These are phyloP conservation scores for Hydnum rufescens DNA, from an alignment of 768 basidiomycete genomes.

Conservation along the genomic window DNA sequence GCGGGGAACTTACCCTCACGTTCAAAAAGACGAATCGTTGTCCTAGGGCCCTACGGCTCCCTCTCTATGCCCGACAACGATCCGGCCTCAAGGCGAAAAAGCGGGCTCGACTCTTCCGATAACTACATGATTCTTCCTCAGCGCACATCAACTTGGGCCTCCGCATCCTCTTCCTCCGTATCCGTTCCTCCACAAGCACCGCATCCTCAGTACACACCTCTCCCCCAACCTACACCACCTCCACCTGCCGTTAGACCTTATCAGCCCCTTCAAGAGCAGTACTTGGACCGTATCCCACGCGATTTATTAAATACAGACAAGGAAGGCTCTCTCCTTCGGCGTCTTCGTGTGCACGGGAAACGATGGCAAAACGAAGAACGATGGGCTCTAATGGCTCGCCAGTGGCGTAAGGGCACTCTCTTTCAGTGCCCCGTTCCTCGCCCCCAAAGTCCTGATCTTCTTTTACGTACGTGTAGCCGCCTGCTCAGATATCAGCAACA, in stretches of 20 bases:
- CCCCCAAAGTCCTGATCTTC: background rate
- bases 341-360: background rate
- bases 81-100: too few species aligned
- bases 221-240: background rate
- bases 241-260: background rate
- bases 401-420: background rate
- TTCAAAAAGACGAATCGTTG: too few species aligned
- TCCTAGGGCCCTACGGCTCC: too few species aligned
- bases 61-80: too few species aligned
- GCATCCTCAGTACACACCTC: background rate
- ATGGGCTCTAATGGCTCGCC: background rate
- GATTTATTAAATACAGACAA: background rate
- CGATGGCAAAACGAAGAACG: background rate
- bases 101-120: too few species aligned
- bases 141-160: background rate
- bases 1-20: too few species aligned
- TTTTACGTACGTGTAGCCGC: background rate
- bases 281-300: background rate
- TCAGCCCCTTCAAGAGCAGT: background rate
- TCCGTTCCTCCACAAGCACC: background rate
- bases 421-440: background rate
- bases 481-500: constrained; percentile 32
- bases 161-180: background rate
- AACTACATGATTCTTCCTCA: too few species aligned
- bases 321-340: background rate